phyloP scores from a whole-genome alignment of 1,139 yeast genomes.

The Candida sojae region DNA sequence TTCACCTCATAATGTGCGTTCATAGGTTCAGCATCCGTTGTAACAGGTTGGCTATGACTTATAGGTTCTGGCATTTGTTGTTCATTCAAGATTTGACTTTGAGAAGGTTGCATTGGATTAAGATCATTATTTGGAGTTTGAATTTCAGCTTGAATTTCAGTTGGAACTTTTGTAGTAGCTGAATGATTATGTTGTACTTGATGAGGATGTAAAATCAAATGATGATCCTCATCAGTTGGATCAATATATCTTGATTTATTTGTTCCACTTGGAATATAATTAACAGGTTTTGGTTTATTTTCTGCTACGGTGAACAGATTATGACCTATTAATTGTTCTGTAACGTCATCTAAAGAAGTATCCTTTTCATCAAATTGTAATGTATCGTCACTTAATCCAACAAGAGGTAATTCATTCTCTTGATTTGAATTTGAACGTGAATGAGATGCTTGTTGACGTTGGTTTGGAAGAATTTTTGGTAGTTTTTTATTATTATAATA shows the following conservation, averaged over 20 bases:
- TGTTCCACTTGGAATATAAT: not conserved
- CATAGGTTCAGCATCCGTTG: not conserved
- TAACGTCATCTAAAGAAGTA: not conserved
- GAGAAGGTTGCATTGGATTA: not conserved
- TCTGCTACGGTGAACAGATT: not conserved
- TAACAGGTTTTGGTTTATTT: not conserved
- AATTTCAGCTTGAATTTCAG: not conserved
- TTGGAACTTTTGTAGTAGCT: not conserved
- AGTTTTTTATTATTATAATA: not conserved
- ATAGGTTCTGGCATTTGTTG: not conserved
- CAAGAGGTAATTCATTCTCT: constrained; percentile 2
- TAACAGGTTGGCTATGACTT: not conserved
- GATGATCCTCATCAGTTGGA: not conserved
- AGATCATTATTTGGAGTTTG: not conserved
- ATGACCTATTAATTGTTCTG: not conserved
- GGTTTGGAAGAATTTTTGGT: not conserved
- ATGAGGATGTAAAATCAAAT: not conserved
- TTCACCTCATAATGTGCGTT: not conserved
- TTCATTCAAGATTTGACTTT: not conserved
- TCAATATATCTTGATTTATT: not conserved
- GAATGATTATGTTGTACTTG: not conserved
- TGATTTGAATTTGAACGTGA: not conserved
- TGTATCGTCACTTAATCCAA: not conserved
- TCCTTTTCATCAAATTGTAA: not conserved
- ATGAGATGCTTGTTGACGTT: not conserved